Evolutionary conservation across 2,329 filamentous ascomycete species (phyloP).

Genomic region (Aschersonia sp.): DNA sequence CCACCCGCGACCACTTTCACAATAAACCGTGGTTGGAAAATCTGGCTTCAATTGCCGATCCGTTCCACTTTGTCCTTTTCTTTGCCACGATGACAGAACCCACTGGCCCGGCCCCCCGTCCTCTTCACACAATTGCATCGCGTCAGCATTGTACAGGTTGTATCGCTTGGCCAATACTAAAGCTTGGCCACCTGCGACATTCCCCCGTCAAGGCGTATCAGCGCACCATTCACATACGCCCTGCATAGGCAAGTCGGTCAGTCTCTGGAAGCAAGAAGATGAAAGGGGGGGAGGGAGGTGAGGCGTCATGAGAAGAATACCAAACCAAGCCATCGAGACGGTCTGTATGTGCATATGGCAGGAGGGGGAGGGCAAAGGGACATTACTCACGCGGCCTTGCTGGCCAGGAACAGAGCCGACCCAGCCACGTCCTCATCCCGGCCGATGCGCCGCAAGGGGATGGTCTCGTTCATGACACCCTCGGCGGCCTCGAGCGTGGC

Average conservation of each 20-base stretch:
- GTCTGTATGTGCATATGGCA: too few relatives aligned
- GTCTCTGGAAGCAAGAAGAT: neutral
- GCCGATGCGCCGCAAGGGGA: conserved; percentile 55
- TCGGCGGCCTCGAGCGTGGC: conserved; percentile 40
- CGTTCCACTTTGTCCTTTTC: too few relatives aligned
- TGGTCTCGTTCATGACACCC: conserved; percentile 38
- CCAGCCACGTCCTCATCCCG: conserved; percentile 55
- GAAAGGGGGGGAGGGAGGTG: neutral
- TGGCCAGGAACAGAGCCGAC: conserved; percentile 55
- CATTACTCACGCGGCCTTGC: conserved; percentile 41
- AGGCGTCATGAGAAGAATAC: neutral
- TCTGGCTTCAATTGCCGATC: too few relatives aligned
- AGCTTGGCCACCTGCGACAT: conserved; percentile 29
- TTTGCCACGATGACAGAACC: too few relatives aligned
- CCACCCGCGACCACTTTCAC: too few relatives aligned
- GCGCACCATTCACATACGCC: conserved; percentile 50
- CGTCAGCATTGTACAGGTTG: too few relatives aligned
- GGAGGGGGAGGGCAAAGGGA: neutral
- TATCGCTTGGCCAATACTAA: conserved; percentile 9
- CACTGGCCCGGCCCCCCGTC: too few relatives aligned
- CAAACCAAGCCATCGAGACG: neutral
- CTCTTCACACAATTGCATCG: too few relatives aligned
- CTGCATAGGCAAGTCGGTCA: conserved; percentile 7
- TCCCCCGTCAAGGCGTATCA: conserved; percentile 48
- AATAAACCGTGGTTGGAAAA: too few relatives aligned